Conservation (phyloP, 768 basidiomycete species). For the Thelephora aurantiotincta region DNA sequence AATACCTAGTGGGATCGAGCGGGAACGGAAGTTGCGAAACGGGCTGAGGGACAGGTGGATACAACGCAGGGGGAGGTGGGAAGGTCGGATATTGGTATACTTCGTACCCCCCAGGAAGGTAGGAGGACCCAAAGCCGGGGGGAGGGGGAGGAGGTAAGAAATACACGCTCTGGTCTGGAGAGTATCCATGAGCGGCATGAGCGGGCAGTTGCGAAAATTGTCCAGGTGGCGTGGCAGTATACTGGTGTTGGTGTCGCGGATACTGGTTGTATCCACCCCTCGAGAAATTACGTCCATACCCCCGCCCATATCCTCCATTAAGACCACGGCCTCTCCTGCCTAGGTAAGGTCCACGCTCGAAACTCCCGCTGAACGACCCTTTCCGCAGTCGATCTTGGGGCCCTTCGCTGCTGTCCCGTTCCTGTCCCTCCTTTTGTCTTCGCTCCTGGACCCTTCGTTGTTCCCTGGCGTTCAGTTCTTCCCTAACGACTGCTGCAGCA, state of each 20-base stretch:
- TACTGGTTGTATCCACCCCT: slow-evolving; percentile 5
- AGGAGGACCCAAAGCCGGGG: slow-evolving; percentile 15
- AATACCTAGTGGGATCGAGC: slow-evolving; percentile 51
- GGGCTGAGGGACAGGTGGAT: slow-evolving; percentile 31
- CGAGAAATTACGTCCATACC: slow-evolving; percentile 13
- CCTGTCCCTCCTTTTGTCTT: slow-evolving; percentile 7
- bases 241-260: slow-evolving; percentile 3
- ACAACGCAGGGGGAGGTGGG: slow-evolving; percentile 16
- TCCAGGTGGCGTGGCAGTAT: slow-evolving; percentile 7
- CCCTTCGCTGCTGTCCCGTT: slow-evolving; percentile 13
- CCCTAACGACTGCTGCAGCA: slow-evolving; percentile 16
- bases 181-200: slow-evolving; percentile 2
- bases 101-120: slow-evolving; percentile 12
- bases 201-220: slow-evolving; percentile 12
- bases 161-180: slow-evolving; percentile 3
- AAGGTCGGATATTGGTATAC: slow-evolving; percentile 9
- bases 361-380: slow-evolving; percentile 17
- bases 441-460: neutral
- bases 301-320: slow-evolving; percentile 16
- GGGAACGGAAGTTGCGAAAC: slow-evolving; percentile 33
- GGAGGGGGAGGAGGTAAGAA: slow-evolving; percentile 6
- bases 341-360: slow-evolving; percentile 18
- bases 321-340: slow-evolving; percentile 9
- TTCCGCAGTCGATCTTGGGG: slow-evolving; percentile 17
- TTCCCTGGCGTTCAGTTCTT: slow-evolving; percentile 11